Conservation (phyloP, 495 filamentous ascomycete species). For the Aspergillus kassunensis region DNA sequence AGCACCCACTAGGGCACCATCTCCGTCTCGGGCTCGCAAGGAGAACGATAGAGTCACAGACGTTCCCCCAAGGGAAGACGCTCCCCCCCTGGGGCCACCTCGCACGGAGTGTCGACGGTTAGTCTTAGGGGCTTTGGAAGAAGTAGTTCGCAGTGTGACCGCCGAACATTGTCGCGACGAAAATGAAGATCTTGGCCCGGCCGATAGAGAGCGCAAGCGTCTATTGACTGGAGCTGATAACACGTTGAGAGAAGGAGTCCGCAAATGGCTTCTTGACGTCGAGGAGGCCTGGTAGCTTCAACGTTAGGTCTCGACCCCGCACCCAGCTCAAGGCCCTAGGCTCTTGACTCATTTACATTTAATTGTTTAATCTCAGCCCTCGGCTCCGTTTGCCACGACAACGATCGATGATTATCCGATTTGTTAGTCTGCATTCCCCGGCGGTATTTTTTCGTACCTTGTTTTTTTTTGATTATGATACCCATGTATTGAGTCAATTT, state of each 20-base stretch:
- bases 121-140: conserved; percentile 60
- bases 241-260: conserved; percentile 59
- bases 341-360: no score
- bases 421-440: conserved; percentile 6
- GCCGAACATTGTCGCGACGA: conserved; percentile 50
- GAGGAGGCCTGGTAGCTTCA: conserved; percentile 44
- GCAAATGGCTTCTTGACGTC: conserved; percentile 59
- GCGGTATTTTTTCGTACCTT: not conserved
- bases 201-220: conserved; percentile 37
- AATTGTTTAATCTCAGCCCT: not conserved
- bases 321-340: no score
- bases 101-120: conserved; percentile 57
- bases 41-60: conserved; percentile 27
- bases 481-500: conserved; percentile 21
- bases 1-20: conserved; percentile 41
- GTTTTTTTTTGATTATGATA: conserved; percentile 18
- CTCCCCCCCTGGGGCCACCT: conserved; percentile 45
- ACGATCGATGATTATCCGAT: conserved; percentile 2
- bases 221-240: conserved; percentile 45
- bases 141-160: conserved; percentile 58
- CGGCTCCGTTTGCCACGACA: not conserved
- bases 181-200: conserved; percentile 31
- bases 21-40: conserved; percentile 37
- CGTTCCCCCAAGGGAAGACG: conserved; percentile 21
- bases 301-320: no score